Evolutionary conservation across 805 yeast genomes (phyloP), one percentile per base, ranked within the genome.

Genomic region (Candida berthetii): DNA sequence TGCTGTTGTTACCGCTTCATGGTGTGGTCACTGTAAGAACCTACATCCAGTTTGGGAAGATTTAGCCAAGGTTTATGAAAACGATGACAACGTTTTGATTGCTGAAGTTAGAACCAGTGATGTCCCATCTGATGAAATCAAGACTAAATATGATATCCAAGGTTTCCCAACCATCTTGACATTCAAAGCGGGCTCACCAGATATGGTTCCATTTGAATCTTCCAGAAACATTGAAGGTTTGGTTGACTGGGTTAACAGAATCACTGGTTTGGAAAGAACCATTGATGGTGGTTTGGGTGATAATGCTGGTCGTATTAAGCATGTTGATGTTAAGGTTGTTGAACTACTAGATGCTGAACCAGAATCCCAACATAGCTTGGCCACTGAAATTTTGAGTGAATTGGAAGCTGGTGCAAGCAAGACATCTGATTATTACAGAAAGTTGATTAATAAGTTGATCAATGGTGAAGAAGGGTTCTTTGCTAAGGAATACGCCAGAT

Each of bases 21-120:
- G 80, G 78, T 76, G 83, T 57, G 71, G 66, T 6, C 68, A 72
- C 48, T 78, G 84, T 55, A 66, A 71, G 50, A 60, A 65, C 24
- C 58, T 78, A 42, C 64, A 68, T 40, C 79, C 81, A 10, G 49
- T 50, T 3, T 72, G 79, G 69, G 68, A 64, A 19, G 43, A 60
- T 35, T 55, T 80, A 36, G 78, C 83, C 8, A 57, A 62, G 27
- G 58, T 68, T 3, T 69, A 71, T 40, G 69, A 58, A 39, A 51
- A 49, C 24, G 70, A 59, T 28, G 71, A 58, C 3, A 62, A 58
- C 18, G 55, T 71, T 17, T 40, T 68, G n/a, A 66, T 68, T 48
- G 76, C 61, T 46, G 70, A 68, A 42, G 72, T 75, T 13, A 64
- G 66, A 29, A 61, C 69, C 10, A 66, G 71, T 14, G 66, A 61